A percentile compares a stretch with the other conserved stretches of the same genome.
phyloP scores from a whole-genome alignment of 768 basidiomycete genomes.

The Serendipita vermifera region DNA sequence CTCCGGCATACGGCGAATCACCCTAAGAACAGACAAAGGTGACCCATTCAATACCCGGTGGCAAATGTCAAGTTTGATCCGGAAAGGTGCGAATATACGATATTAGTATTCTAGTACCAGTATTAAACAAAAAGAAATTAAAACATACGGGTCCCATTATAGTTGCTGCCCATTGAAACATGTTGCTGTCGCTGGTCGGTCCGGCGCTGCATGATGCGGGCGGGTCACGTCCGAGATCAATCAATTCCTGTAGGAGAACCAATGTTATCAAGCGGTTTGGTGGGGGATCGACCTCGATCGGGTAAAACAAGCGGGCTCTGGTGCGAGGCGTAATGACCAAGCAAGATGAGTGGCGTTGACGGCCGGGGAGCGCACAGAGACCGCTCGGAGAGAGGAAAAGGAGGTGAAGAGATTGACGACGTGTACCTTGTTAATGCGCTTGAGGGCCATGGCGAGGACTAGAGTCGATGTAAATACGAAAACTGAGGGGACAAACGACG shows the following conservation, averaged over 20 bases:
- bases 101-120: not conserved
- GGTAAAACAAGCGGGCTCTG: slow-evolving; percentile 3
- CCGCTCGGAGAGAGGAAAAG: slow-evolving; percentile 12
- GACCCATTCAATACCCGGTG: too few species aligned
- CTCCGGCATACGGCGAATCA: slow-evolving; percentile 96
- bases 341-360: slow-evolving; percentile 7
- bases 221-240: slow-evolving; percentile 98
- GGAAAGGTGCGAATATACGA: not conserved
- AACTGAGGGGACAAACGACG: not conserved
- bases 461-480: too few species aligned
- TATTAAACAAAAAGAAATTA: not conserved
- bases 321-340: slow-evolving; percentile 2
- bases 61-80: slow-evolving; percentile 7
- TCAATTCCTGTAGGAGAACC: slow-evolving; percentile 60
- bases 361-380: not conserved
- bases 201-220: slow-evolving; percentile 99
- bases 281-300: not conserved
- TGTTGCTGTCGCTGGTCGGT: slow-evolving; percentile 81
- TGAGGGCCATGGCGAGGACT: slow-evolving; percentile 73
- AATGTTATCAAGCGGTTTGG: not conserved
- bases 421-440: slow-evolving; percentile 97
- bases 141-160: slow-evolving; percentile 94
- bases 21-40: slow-evolving; percentile 41
- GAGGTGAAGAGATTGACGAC: slow-evolving; percentile 7
- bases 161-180: slow-evolving; percentile 99